phyloP scores from a whole-genome alignment of 2,329 filamentous ascomycete species.

The Botrytis aclada region DNA sequence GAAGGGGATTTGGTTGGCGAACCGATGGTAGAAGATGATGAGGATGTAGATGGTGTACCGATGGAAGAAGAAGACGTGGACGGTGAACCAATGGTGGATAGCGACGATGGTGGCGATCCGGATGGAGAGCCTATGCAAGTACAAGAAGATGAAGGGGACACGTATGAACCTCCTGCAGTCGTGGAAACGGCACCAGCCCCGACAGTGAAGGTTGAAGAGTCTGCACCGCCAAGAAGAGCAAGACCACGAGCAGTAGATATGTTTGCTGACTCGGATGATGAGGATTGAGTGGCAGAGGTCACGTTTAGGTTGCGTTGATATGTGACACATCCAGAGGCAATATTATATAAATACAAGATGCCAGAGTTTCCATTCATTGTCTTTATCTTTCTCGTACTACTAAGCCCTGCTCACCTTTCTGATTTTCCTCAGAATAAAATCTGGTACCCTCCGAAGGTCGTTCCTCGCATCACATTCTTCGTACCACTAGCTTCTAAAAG shows the following conservation, averaged over 20 bases:
- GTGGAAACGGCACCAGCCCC: neutral
- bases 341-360: neutral
- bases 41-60: slow-evolving; percentile 40
- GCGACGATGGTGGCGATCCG: slow-evolving; percentile 38
- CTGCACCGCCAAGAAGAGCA: slow-evolving; percentile 28
- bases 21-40: slow-evolving; percentile 41
- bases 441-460: neutral
- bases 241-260: slow-evolving; percentile 74
- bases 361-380: neutral
- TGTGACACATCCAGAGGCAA: too few relatives aligned
- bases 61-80: slow-evolving; percentile 49
- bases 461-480: neutral
- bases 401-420: neutral
- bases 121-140: slow-evolving; percentile 40
- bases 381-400: neutral
- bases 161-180: neutral
- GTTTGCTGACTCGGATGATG: slow-evolving; percentile 74
- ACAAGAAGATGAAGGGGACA: slow-evolving; percentile 1
- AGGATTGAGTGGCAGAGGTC: slow-evolving; percentile 21
- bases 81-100: slow-evolving; percentile 53
- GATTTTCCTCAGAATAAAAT: neutral
- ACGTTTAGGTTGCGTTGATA: too few relatives aligned
- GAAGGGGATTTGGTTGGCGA: slow-evolving; percentile 45
- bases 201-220: neutral
- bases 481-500: neutral